Percentiles rank a stretch among this genome's conserved stretches.
Evolutionary conservation across 2,329 filamentous ascomycete genomes (phyloP).

Genomic region (Pseudocercospora fijiensis): DNA sequence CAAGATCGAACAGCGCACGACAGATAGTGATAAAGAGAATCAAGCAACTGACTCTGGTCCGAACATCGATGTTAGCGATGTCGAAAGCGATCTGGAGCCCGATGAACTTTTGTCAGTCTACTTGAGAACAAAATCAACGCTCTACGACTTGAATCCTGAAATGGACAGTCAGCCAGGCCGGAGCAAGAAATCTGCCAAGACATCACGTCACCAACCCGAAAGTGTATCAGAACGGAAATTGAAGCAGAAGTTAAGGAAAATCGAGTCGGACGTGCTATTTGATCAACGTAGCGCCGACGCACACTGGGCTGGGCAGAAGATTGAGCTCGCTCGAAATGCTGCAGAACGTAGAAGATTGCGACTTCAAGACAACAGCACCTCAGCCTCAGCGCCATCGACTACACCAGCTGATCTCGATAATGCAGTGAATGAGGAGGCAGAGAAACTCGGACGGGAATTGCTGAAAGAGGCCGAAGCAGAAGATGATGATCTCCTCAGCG

Average conservation of each 20-base stretch:
- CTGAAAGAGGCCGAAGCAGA: slow-evolving; percentile 49
- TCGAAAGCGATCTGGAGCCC: slow-evolving; percentile 52
- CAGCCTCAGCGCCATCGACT: slow-evolving; percentile 2
- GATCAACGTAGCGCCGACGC: slow-evolving; percentile 49
- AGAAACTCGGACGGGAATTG: slow-evolving; percentile 39
- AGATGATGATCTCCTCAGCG: slow-evolving; percentile 57
- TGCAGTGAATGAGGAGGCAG: slow-evolving; percentile 54
- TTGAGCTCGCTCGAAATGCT: slow-evolving; percentile 44
- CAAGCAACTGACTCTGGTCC: slow-evolving; percentile 17
- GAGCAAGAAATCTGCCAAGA: slow-evolving; percentile 39
- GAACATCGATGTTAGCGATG: slow-evolving; percentile 47
- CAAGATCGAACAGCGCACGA: slow-evolving; percentile 13
- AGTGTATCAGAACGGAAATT: slow-evolving; percentile 61
- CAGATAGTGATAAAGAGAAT: slow-evolving; percentile 8
- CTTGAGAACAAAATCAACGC: slow-evolving; percentile 65
- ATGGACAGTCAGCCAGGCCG: slow-evolving; percentile 58
- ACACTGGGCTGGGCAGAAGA: slow-evolving; percentile 47
- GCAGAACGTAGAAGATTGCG: slow-evolving; percentile 38
- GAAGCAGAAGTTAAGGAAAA: slow-evolving; percentile 69
- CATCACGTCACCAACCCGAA: slow-evolving; percentile 45
- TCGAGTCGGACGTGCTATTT: slow-evolving; percentile 64
- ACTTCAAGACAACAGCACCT: slow-evolving; percentile 22
- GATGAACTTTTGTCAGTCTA: slow-evolving; percentile 67
- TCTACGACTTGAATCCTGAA: slow-evolving; percentile 48
- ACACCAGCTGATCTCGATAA: slow-evolving; percentile 1